Conservation (phyloP, 208 protist genomes). For the Porcisia hertigi region DNA sequence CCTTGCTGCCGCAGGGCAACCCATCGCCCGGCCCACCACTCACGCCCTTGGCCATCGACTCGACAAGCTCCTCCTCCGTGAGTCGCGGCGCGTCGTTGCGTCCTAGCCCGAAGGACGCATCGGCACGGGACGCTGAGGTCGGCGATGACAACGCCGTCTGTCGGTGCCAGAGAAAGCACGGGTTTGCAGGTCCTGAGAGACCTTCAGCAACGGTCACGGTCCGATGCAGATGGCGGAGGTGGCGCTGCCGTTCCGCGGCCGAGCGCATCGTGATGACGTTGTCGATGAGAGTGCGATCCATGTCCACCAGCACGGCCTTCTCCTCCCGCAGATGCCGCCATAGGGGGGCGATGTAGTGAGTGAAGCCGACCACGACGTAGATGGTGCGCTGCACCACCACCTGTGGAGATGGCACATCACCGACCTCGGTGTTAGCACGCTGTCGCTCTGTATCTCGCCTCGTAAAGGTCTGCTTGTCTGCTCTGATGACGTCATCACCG, state of each 20-base stretch:
- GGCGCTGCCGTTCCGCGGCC: slow-evolving; percentile 23
- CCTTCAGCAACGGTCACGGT: slow-evolving; percentile 14
- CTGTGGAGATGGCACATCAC: slow-evolving; percentile 10
- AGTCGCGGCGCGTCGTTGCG: slow-evolving; percentile 18
- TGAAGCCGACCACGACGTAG: slow-evolving; percentile 58
- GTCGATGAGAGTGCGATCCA: slow-evolving; percentile 87
- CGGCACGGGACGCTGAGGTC: slow-evolving; percentile 4
- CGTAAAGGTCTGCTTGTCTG: not conserved
- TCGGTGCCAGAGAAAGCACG: slow-evolving; percentile 22
- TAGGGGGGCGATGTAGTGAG: slow-evolving; percentile 60
- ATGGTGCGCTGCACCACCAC: slow-evolving; percentile 37
- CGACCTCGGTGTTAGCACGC: not conserved
- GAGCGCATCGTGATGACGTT: slow-evolving; percentile 57
- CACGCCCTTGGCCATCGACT: not conserved
- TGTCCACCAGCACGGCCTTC: slow-evolving; percentile 73
- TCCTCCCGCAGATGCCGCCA: slow-evolving; percentile 61
- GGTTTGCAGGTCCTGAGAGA: slow-evolving; percentile 3
- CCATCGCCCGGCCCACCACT: not conserved
- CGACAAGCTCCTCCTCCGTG: slow-evolving; percentile 17
- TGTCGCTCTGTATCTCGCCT: not conserved
- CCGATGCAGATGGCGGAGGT: slow-evolving; percentile 21
- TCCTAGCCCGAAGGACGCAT: slow-evolving; percentile 2
- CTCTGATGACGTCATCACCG: not conserved
- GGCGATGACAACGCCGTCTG: not conserved
- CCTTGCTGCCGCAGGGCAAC: not conserved